phyloP scores from a whole-genome alignment of 1,284 basidiomycete species.

The Melampsora americana region DNA sequence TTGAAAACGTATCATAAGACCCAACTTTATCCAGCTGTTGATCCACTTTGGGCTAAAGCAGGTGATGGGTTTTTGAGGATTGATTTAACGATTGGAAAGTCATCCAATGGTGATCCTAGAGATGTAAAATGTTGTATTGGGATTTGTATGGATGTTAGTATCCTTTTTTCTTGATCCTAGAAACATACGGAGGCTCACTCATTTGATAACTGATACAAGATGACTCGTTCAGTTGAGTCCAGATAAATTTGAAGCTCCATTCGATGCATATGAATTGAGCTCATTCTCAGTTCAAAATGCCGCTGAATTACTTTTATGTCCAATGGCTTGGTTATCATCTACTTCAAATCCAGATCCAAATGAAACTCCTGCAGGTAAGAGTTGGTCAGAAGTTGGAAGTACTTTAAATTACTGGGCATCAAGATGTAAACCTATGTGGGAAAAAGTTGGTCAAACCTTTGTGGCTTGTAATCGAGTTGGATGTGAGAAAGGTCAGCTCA shows the following conservation, averaged over 20 bases:
- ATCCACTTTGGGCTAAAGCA: conserved; percentile 37
- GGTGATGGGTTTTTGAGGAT: conserved; percentile 29
- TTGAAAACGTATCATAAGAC: conserved; percentile 37
- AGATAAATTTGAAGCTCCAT: conserved; percentile 37
- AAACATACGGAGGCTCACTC: background rate
- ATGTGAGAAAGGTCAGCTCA: conserved; percentile 15
- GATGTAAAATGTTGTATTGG: conserved; percentile 38
- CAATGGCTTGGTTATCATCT: conserved; percentile 35
- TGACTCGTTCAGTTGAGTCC: conserved; percentile 13
- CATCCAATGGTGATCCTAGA: background rate
- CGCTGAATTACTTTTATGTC: conserved; percentile 28
- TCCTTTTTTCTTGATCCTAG: background rate
- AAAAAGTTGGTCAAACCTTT: conserved; percentile 12
- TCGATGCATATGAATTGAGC: conserved; percentile 38
- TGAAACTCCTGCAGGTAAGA: conserved; percentile 24
- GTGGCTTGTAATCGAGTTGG: conserved; percentile 40
- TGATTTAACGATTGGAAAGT: conserved; percentile 28
- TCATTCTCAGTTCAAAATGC: conserved; percentile 27
- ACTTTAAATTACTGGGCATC: conserved; percentile 28
- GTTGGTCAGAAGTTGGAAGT: conserved; percentile 10
- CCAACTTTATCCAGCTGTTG: conserved; percentile 35
- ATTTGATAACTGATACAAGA: too few relatives aligned
- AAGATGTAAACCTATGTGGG: conserved; percentile 31
- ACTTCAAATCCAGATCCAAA: conserved; percentile 18
- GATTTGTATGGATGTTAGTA: conserved; percentile 44